Conservation (phyloP, 2,329 filamentous ascomycete genomes). For the Phialocephala sp. region DNA sequence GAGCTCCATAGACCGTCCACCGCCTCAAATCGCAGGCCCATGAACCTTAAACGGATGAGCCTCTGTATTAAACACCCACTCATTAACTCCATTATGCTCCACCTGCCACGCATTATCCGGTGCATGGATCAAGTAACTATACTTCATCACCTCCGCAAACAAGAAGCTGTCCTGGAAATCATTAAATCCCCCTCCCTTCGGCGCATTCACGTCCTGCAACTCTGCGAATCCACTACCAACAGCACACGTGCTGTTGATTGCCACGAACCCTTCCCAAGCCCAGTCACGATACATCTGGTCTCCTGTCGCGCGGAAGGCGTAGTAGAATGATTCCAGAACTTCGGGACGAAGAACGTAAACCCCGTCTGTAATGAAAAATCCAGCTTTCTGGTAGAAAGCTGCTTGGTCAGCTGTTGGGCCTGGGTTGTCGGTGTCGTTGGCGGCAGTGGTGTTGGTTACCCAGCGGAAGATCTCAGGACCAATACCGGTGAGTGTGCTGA, state of each 20-base stretch:
- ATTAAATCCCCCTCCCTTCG: slow-evolving; percentile 62
- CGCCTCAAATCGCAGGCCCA: slow-evolving; percentile 36
- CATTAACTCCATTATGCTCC: slow-evolving; percentile 53
- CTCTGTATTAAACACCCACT: slow-evolving; percentile 69
- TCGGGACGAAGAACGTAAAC: slow-evolving; percentile 78
- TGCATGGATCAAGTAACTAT: slow-evolving; percentile 69
- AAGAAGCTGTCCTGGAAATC: slow-evolving; percentile 88
- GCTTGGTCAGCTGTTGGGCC: slow-evolving; percentile 50
- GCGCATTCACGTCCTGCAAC: slow-evolving; percentile 68
- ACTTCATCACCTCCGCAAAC: slow-evolving; percentile 89
- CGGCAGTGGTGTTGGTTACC: slow-evolving; percentile 52
- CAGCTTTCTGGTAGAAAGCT: slow-evolving; percentile 67
- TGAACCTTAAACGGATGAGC: slow-evolving; percentile 63
- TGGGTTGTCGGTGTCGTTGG: slow-evolving; percentile 48
- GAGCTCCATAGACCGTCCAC: neutral
- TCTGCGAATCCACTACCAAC: slow-evolving; percentile 71
- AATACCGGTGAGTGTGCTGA: slow-evolving; percentile 69
- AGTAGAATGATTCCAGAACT: slow-evolving; percentile 85
- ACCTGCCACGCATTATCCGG: slow-evolving; percentile 57
- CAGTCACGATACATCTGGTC: slow-evolving; percentile 79
- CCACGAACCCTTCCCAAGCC: slow-evolving; percentile 79
- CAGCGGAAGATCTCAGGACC: slow-evolving; percentile 77
- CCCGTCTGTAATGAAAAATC: slow-evolving; percentile 71
- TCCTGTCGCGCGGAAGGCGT: slow-evolving; percentile 81
- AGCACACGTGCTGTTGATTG: slow-evolving; percentile 67